Evolutionary conservation across 345 rosid genomes (phyloP).

Genomic region (Xanthoceras sorbifolium): DNA sequence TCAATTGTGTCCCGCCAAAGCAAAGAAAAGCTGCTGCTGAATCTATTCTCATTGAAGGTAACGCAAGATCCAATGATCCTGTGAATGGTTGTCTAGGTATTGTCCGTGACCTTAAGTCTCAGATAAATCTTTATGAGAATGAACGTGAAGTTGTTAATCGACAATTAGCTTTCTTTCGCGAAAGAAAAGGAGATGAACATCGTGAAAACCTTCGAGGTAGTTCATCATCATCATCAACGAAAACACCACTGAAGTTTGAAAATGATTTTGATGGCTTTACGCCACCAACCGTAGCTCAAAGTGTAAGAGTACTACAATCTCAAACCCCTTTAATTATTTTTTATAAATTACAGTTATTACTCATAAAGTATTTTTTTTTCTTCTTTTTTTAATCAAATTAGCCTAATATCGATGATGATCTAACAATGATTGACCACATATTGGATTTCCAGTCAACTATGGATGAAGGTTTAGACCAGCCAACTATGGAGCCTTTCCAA

Average conservation of each 20-base stretch:
- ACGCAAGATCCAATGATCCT: too few relatives aligned
- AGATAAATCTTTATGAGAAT: slow-evolving; percentile 3
- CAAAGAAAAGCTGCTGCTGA: slow-evolving; percentile 24
- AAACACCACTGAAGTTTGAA: too few relatives aligned
- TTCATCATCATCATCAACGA: too few relatives aligned
- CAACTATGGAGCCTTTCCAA: too few relatives aligned
- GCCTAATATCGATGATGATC: slow-evolving; percentile 3
- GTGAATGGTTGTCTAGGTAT: too few relatives aligned
- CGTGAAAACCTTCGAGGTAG: too few relatives aligned
- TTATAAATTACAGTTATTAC: too few relatives aligned
- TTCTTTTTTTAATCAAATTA: neutral
- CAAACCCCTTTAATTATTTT: neutral
- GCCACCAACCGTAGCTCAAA: too few relatives aligned
- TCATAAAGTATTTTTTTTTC: neutral
- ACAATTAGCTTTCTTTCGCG: neutral
- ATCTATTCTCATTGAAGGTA: slow-evolving; percentile 11
- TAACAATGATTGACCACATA: neutral
- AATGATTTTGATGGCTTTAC: too few relatives aligned
- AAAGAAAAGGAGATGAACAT: neutral
- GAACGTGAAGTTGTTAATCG: slow-evolving; percentile 16
- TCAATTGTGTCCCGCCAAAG: slow-evolving; percentile 16
- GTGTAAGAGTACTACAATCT: too few relatives aligned
- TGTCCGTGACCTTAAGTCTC: slow-evolving; percentile 10
- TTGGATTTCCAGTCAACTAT: too few relatives aligned
- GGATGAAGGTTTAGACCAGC: too few relatives aligned